phyloP scores from a whole-genome alignment of 148 eudicot genomes.

The Rhododendron griersonianum region DNA sequence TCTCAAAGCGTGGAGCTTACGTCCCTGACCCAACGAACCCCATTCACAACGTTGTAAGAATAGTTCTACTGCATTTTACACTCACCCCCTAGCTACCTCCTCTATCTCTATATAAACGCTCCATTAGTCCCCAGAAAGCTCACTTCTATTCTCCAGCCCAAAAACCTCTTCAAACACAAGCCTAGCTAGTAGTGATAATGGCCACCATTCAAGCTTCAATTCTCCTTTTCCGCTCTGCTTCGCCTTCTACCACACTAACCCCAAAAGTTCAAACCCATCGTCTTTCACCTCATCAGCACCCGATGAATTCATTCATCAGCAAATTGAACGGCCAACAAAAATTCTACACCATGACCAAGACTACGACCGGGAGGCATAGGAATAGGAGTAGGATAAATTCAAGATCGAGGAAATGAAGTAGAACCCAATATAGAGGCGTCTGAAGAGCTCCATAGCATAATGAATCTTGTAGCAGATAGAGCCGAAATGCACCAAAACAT shows the following conservation, averaged over 20 bases:
- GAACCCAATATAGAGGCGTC: neutral
- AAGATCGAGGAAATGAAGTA: neutral
- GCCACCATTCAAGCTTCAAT: neutral
- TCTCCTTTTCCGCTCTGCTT: neutral
- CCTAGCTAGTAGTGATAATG: neutral
- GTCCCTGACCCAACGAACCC: no score
- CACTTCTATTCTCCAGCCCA: neutral
- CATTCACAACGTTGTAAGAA: no score
- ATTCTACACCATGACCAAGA: neutral
- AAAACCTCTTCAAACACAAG: neutral
- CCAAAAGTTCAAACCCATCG: neutral
- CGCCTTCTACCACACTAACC: neutral
- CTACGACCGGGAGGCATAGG: neutral
- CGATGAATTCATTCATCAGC: no score
- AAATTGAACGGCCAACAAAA: neutral
- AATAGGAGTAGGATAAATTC: neutral
- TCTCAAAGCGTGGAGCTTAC: no score
- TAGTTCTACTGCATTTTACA: neutral
- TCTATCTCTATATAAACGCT: neutral
- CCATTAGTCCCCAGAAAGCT: neutral
- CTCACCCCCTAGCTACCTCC: neutral
- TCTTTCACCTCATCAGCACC: neutral
- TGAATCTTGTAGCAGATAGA: conserved; percentile 10
- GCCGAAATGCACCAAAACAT: conserved; percentile 16
- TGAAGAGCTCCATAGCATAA: neutral